Percentiles rank a stretch among this genome's conserved stretches.
Conservation (phyloP, 352 stramenopile genomes). For the Pythium angustatum region DNA sequence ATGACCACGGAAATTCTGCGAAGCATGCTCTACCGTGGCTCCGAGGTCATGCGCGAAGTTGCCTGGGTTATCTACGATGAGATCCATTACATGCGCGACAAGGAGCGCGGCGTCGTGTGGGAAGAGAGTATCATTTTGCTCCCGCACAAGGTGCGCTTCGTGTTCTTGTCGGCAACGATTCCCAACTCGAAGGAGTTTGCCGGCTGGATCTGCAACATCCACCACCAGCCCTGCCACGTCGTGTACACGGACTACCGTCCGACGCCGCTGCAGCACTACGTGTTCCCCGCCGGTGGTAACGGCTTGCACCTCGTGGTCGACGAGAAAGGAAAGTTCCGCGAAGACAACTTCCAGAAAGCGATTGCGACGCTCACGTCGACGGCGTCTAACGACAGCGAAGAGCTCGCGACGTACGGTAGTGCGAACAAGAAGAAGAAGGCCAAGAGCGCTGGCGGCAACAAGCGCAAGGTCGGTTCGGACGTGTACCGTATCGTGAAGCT, state of each 20-base stretch:
- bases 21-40: slow-evolving; percentile 98
- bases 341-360: slow-evolving; percentile 96
- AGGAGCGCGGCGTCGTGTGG: slow-evolving; percentile 97
- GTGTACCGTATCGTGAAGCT: slow-evolving; percentile 98
- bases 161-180: slow-evolving; percentile 99
- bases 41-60: slow-evolving; percentile 98
- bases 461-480: slow-evolving; percentile 94
- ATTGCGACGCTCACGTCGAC: slow-evolving; percentile 80
- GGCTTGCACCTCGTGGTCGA: slow-evolving; percentile 99
- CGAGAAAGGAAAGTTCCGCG: slow-evolving; percentile 98
- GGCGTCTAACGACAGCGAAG: slow-evolving; percentile 61
- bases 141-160: slow-evolving; percentile 98
- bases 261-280: slow-evolving; percentile 98
- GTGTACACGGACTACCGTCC: slow-evolving; percentile 99
- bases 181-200: slow-evolving; percentile 97
- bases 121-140: slow-evolving; percentile 99
- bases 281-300: slow-evolving; percentile 96
- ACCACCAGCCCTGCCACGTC: slow-evolving; percentile 99
- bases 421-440: slow-evolving; percentile 68
- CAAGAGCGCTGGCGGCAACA: slow-evolving; percentile 52
- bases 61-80: slow-evolving; percentile 99
- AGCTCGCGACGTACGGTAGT: slow-evolving; percentile 80
- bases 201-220: slow-evolving; percentile 98
- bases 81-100: slow-evolving; percentile 99
- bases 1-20: slow-evolving; percentile 98